Evolutionary conservation across 1,284 basidiomycete species (phyloP), one percentile per base, ranked within the genome.

Genomic region (Rhodotorula sp.): DNA sequence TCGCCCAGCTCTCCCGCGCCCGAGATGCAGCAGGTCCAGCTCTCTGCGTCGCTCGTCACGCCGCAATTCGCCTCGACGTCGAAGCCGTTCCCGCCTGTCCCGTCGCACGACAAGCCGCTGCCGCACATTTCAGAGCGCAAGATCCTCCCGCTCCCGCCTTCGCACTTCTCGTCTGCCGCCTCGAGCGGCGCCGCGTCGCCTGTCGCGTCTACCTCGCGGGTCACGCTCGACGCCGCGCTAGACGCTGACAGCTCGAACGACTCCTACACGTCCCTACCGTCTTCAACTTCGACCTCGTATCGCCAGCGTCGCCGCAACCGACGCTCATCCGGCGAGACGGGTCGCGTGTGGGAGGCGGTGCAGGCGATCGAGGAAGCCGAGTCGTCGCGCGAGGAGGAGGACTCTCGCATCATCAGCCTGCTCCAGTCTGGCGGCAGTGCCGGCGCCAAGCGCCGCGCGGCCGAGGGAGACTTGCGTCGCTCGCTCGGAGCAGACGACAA

Each of bases 311-410:
- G 42, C 0, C 52, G 42, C 7, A 49, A 61, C 1, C 53, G 70
- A 5, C 62, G 70, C 17, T 62, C 59, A 0, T 67, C 66, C 0
- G 55, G 66, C 49, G 54, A 53, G 44, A 34, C 8, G 13, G 60
- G 53, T 7, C 68, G 63, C 49, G 73, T 74, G 4, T 66, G 64
- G 63, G 68, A 68, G n/a, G 56, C 58, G 10, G 64, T 74, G 34
- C 25, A 52, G n/a, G 71, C 70, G 7, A 63, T 74, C 61, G 73
- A 74, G 46, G 71, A 74, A 44, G 68, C 68, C 17, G 71, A 73
- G 42, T 62, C 58, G 7, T 70, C 68, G 5, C 50, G 71, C 21
- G 73, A 74, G 57, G 73, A 74, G 58, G 70, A 72, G 25, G 73
- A 74, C 12, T 60, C 63, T 17, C 64, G 68, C 13, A 60, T 74